These are phyloP conservation scores for Dendrobium huoshanense DNA, from an alignment of 106 monocot genomes.

Conservation along the genomic window DNA sequence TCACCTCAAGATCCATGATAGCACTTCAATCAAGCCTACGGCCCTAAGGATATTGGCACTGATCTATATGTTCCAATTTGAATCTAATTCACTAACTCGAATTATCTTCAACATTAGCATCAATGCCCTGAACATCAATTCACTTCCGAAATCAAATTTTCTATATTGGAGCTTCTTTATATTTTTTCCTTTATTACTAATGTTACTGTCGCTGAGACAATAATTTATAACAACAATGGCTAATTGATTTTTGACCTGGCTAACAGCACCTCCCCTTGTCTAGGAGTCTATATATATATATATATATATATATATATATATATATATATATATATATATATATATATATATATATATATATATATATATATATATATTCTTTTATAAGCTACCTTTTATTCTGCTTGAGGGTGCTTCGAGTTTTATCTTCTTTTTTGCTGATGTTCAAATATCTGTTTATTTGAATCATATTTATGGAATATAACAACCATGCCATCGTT, in stretches of 20 bases:
- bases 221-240: too few species aligned
- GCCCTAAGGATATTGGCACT: too few species aligned
- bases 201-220: too few species aligned
- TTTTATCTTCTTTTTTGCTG: neutral
- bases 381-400: neutral
- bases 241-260: too few species aligned
- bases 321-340: neutral
- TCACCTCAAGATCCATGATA: too few species aligned
- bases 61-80: too few species aligned
- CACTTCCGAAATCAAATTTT: neutral
- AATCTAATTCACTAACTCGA: too few species aligned
- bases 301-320: neutral
- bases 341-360: neutral
- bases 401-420: neutral
- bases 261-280: too few species aligned
- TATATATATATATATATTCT: neutral
- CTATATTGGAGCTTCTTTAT: neutral
- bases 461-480: neutral
- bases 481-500: neutral
- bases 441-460: neutral
- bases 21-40: too few species aligned
- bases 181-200: neutral
- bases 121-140: too few species aligned
- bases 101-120: too few species aligned
- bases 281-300: neutral